phyloP scores from a whole-genome alignment of 2,329 filamentous ascomycete genomes.

The Simplicillium sp. region DNA sequence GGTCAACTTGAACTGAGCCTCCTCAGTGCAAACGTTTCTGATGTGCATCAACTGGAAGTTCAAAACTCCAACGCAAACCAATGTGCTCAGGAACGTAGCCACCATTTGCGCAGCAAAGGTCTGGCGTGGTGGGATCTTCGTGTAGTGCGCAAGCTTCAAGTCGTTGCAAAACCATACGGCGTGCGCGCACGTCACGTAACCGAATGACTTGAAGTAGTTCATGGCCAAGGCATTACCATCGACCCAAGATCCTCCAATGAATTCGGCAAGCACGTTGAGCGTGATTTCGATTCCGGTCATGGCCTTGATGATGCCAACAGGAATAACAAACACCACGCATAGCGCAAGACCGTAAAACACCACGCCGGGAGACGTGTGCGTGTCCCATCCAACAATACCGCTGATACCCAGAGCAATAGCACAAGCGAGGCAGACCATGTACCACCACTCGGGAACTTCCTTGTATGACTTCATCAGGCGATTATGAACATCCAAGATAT shows the following conservation, averaged over 20 bases:
- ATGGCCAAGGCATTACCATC: conserved; percentile 41
- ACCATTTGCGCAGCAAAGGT: conserved; percentile 51
- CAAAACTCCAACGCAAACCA: conserved; percentile 39
- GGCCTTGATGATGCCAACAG: conserved; percentile 41
- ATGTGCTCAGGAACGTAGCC: conserved; percentile 43
- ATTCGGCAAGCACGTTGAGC: conserved; percentile 43
- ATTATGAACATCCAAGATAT: conserved; percentile 36
- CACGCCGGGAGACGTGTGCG: conserved; percentile 39
- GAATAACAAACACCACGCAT: conserved; percentile 40
- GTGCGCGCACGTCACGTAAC: conserved; percentile 38
- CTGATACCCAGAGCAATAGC: conserved; percentile 36
- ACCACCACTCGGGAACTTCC: conserved; percentile 48
- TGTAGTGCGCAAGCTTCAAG: conserved; percentile 42
- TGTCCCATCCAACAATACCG: conserved; percentile 38
- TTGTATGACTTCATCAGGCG: conserved; percentile 36
- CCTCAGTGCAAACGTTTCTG: conserved; percentile 34
- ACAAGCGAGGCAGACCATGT: conserved; percentile 28
- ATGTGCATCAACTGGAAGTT: conserved; percentile 41
- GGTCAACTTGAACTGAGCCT: conserved; percentile 37
- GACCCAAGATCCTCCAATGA: conserved; percentile 41
- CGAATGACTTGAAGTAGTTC: conserved; percentile 46
- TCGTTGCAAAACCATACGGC: conserved; percentile 41
- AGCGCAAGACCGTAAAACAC: conserved; percentile 41
- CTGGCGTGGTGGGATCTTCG: conserved; percentile 51
- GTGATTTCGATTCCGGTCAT: conserved; percentile 43